Evolutionary conservation across 2,329 filamentous ascomycete species (phyloP), one percentile per base, ranked within the genome.

Genomic region (Sporothrix pallida): DNA sequence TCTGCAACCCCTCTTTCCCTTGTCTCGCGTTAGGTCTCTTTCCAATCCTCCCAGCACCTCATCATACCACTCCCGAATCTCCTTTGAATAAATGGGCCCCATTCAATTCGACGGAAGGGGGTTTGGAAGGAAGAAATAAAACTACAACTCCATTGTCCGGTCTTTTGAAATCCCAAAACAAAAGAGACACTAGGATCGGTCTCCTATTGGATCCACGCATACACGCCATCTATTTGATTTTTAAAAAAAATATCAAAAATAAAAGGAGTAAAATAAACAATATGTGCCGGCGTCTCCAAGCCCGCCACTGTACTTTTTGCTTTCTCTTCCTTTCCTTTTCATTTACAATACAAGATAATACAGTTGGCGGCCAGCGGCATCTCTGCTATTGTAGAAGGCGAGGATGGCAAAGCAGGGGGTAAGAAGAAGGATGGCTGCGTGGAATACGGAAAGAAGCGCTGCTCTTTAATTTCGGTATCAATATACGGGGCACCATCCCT

Each of bases 161-260:
- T 48, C 48, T 52, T n/a, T 52, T 6, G 5, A 3, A 52, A n/a
- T 52, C 15, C n/a, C 15, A 17, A 52, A 17, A 52, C 2, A 17
- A 17, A 52, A 15, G 2, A 52, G 9, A 15, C 10, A 52, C 13
- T 12, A 72, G 60, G n/a, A 72, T 54, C 48, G 46, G 50, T 37
- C n/a, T 58, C n/a, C 31, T 67, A 58, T 67, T 56, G 71, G 60
- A 67, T 56, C 71, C 48, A 67, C 60, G 48, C 71, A 72, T 46
- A 60, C 60, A 48, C 23, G 20, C 23, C 26, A 58, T 8, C 26
- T 10, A 15, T 37, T 58, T 58, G 10, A 58, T 13, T 31, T 31
- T 26, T n/a, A n/a, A 26, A 26, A 17, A 31, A 13, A 12, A 42
- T 44, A 5, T 13, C 3, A n/a, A n/a, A 2, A 37, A 15, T 37